Conservation (phyloP, 2,329 filamentous ascomycete species). For the Colletotrichum sp. region DNA sequence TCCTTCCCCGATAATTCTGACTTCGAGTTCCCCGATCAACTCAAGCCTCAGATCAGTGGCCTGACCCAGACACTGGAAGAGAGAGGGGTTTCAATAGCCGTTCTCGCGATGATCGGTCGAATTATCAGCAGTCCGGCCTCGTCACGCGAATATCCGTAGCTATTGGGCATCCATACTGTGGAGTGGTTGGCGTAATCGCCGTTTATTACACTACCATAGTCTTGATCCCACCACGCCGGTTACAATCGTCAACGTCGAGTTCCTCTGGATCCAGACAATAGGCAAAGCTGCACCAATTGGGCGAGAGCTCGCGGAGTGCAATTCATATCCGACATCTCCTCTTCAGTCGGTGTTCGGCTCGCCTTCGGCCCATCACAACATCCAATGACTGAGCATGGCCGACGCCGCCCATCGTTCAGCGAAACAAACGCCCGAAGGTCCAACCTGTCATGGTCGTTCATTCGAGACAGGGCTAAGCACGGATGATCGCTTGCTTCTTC, state of each 20-base stretch:
- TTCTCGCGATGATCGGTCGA: not conserved
- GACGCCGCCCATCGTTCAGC: not conserved
- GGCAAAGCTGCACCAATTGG: not conserved
- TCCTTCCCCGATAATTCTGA: not conserved
- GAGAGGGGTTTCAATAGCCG: not conserved
- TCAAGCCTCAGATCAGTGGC: not conserved
- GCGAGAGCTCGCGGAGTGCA: not conserved
- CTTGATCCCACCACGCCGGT: not conserved
- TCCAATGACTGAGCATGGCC: not conserved
- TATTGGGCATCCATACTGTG: not conserved
- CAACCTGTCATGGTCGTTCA: not conserved
- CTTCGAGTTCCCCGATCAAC: not conserved
- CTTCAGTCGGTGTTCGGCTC: not conserved
- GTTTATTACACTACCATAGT: not conserved
- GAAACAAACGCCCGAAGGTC: not conserved
- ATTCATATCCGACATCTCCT: not conserved
- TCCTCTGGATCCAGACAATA: not conserved
- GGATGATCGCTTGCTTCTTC: not conserved
- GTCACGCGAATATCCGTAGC: not conserved
- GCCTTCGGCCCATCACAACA: not conserved
- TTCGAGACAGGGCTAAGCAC: not conserved
- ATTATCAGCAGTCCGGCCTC: not conserved
- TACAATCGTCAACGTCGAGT: not conserved
- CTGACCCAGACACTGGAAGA: not conserved
- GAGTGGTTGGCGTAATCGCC: not conserved